Percentiles rank a stretch among this genome's conserved stretches.
phyloP scores from a whole-genome alignment of 2,329 filamentous ascomycete species.

The Byssochlamys sp. region DNA sequence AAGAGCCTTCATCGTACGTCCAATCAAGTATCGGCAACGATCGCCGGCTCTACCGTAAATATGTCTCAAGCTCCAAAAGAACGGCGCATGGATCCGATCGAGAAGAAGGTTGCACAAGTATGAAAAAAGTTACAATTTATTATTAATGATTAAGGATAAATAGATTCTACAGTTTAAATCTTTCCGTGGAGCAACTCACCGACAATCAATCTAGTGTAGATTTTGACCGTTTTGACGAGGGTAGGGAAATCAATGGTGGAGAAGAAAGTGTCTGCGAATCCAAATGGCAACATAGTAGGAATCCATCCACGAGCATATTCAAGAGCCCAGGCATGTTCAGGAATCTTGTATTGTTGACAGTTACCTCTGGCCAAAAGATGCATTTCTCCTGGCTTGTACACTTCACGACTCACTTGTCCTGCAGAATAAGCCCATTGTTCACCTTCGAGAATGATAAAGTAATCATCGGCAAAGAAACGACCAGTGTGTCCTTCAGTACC shows the following conservation, averaged over 20 bases:
- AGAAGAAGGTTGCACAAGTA: too few relatives aligned
- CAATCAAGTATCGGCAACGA: too few relatives aligned
- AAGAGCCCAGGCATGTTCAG: conserved; percentile 27
- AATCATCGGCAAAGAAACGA: conserved; percentile 85
- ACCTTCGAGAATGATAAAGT: conserved; percentile 70
- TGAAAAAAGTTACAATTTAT: too few relatives aligned
- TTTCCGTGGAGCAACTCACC: conserved; percentile 61
- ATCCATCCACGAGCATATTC: conserved; percentile 61
- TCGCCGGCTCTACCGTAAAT: too few relatives aligned
- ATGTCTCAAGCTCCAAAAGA: too few relatives aligned
- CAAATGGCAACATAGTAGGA: conserved; percentile 83
- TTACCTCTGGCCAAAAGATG: conserved; percentile 48
- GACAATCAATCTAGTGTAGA: conserved; percentile 69
- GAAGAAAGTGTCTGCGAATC: conserved; percentile 68
- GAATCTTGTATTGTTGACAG: conserved; percentile 60
- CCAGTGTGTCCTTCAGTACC: conserved; percentile 83
- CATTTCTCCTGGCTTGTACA: conserved; percentile 28
- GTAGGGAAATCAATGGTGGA: conserved; percentile 77
- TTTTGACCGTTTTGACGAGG: conserved; percentile 62
- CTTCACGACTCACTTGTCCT: conserved; percentile 28
- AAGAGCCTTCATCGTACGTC: too few relatives aligned
- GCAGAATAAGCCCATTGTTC: conserved; percentile 30
- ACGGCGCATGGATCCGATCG: too few relatives aligned
- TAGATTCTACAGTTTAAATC: too few relatives aligned
- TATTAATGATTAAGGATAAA: too few relatives aligned